A percentile compares a stretch with the other conserved stretches of the same genome.
Conservation (phyloP, 202 grass and related monocot genomes). For the Zizania palustris region DNA sequence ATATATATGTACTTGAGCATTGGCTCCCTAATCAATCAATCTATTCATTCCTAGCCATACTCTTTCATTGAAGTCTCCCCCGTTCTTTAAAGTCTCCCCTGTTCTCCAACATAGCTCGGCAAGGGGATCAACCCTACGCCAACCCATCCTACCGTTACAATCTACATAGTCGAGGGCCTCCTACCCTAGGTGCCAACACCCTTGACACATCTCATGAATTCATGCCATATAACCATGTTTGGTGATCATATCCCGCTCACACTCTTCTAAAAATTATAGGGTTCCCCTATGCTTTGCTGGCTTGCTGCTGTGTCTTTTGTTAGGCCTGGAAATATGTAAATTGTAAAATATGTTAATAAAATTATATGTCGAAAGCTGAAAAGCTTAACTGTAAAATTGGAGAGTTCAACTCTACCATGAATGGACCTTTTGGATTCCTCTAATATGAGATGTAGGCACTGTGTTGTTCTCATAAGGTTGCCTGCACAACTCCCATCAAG, state of each 20-base stretch:
- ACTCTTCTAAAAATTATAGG: too few relatives aligned
- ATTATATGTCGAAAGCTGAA: slow-evolving; percentile 20
- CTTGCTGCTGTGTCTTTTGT: not conserved
- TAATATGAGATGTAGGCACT: not conserved
- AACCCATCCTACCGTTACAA: too few relatives aligned
- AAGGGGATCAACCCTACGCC: too few relatives aligned
- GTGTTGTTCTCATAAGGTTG: slow-evolving; percentile 18
- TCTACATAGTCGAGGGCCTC: too few relatives aligned
- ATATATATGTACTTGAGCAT: too few relatives aligned
- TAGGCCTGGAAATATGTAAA: slow-evolving; percentile 15
- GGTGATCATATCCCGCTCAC: too few relatives aligned
- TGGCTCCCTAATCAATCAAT: too few relatives aligned
- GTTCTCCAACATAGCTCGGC: too few relatives aligned
- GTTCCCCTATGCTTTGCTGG: slow-evolving; percentile 17
- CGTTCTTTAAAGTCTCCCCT: too few relatives aligned
- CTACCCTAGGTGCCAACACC: too few relatives aligned
- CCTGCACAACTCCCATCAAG: not conserved
- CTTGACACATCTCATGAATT: slow-evolving; percentile 34
- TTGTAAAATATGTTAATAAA: not conserved
- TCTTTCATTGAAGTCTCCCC: too few relatives aligned
- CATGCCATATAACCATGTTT: slow-evolving; percentile 23
- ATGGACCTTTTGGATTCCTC: not conserved
- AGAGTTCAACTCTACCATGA: slow-evolving; percentile 7
- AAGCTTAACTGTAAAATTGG: slow-evolving; percentile 40
- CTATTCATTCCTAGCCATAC: too few relatives aligned